Conservation (phyloP, 2,329 filamentous ascomycete genomes). For the Nothophaeocryptopus gaeumannii region DNA sequence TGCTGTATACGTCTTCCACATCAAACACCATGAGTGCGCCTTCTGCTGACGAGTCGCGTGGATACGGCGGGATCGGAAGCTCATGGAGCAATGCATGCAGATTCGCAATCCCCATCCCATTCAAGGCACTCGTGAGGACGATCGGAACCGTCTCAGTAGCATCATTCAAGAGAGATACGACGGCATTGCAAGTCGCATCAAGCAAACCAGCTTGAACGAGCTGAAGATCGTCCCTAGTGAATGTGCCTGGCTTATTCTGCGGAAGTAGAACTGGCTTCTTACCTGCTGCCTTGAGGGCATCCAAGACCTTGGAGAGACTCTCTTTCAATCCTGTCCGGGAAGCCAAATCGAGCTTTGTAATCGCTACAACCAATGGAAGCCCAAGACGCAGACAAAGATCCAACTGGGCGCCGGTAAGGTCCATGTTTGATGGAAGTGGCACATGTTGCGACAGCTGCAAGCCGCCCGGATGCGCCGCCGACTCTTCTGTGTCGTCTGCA, state of each 20-base stretch:
- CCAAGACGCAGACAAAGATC: constrained; percentile 79
- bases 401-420: constrained; percentile 75
- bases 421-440: constrained; percentile 56
- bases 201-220: constrained; percentile 57
- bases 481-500: constrained; percentile 65
- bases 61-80: constrained; percentile 60
- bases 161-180: constrained; percentile 51
- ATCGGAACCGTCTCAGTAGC: constrained; percentile 67
- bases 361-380: constrained; percentile 73
- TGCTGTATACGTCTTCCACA: constrained; percentile 83
- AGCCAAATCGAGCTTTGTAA: constrained; percentile 89
- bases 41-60: constrained; percentile 39
- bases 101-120: constrained; percentile 75
- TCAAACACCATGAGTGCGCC: constrained; percentile 63
- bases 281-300: constrained; percentile 71
- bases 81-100: constrained; percentile 77
- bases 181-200: constrained; percentile 55
- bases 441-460: constrained; percentile 53
- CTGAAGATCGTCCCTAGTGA: constrained; percentile 51
- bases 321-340: constrained; percentile 68
- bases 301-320: constrained; percentile 70
- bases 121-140: constrained; percentile 80
- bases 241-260: constrained; percentile 23
- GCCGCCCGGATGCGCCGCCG: constrained; percentile 41
- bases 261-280: constrained; percentile 70